A percentile compares a stretch with the other conserved stretches of the same genome.
Conservation (phyloP, 192 early-diverging fungal species). For the Backusella sp. region DNA sequence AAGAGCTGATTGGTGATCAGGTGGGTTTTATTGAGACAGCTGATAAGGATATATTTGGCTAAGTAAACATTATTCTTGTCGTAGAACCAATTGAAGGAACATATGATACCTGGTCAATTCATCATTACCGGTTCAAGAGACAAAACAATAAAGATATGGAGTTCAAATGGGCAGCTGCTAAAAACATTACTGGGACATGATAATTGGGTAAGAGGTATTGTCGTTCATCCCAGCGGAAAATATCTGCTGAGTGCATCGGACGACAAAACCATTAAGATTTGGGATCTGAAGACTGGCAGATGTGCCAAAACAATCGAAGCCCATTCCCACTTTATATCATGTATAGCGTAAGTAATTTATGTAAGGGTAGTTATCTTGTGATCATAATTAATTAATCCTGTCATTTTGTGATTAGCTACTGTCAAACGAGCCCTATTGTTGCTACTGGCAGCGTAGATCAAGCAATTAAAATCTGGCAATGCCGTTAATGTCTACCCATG, state of each 20-base stretch:
- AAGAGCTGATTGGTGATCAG: slow-evolving; percentile 67
- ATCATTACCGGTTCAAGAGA: slow-evolving; percentile 85
- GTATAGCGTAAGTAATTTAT: slow-evolving; percentile 59
- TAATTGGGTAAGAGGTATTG: slow-evolving; percentile 88
- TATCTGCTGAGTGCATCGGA: slow-evolving; percentile 81
- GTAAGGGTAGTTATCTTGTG: neutral
- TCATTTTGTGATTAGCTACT: slow-evolving; percentile 33
- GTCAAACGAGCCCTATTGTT: slow-evolving; percentile 62
- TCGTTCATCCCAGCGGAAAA: slow-evolving; percentile 81
- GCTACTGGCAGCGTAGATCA: slow-evolving; percentile 89
- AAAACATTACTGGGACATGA: slow-evolving; percentile 86
- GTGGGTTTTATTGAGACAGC: slow-evolving; percentile 27
- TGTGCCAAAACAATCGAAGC: slow-evolving; percentile 83
- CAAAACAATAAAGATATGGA: slow-evolving; percentile 89
- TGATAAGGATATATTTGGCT: neutral
- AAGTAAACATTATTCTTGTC: neutral
- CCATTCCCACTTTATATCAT: slow-evolving; percentile 88
- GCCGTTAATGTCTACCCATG: slow-evolving; percentile 41
- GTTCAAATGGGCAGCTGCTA: slow-evolving; percentile 65
- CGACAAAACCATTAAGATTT: slow-evolving; percentile 86
- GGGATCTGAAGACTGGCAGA: slow-evolving; percentile 85
- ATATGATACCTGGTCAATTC: slow-evolving; percentile 60
- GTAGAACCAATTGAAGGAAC: slow-evolving; percentile 43
- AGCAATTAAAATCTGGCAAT: slow-evolving; percentile 71
- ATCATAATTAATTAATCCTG: neutral